Conservation (phyloP, 768 basidiomycete genomes). For the Boletus eberwhitei region DNA sequence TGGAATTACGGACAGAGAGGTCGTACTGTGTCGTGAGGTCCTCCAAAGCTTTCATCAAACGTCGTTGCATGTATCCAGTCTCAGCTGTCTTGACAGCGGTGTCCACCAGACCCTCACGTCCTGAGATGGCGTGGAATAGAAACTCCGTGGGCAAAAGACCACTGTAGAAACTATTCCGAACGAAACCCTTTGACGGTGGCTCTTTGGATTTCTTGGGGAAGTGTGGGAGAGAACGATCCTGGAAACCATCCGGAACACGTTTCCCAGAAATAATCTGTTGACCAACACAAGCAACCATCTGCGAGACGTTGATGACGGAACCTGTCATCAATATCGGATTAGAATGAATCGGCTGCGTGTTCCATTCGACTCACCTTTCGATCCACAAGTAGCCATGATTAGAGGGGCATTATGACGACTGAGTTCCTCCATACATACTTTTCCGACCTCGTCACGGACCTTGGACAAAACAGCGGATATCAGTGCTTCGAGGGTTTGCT, state of each 20-base stretch:
- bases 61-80: slow-evolving; percentile 99
- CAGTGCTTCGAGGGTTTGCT: slow-evolving; percentile 94
- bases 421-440: slow-evolving; percentile 98
- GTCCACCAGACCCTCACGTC: slow-evolving; percentile 97
- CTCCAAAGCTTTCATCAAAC: slow-evolving; percentile 98
- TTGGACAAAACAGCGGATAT: slow-evolving; percentile 92
- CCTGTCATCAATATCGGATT: slow-evolving; percentile 44
- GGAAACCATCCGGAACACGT: slow-evolving; percentile 98
- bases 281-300: slow-evolving; percentile 99
- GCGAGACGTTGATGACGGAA: slow-evolving; percentile 98
- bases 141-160: slow-evolving; percentile 94
- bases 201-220: slow-evolving; percentile 96
- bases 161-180: slow-evolving; percentile 93
- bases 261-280: slow-evolving; percentile 98
- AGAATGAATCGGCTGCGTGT: not conserved
- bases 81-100: slow-evolving; percentile 99
- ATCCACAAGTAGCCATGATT: slow-evolving; percentile 99
- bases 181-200: slow-evolving; percentile 97
- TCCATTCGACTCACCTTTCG: slow-evolving; percentile 66
- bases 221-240: slow-evolving; percentile 97
- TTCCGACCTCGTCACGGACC: slow-evolving; percentile 93
- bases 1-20: slow-evolving; percentile 89
- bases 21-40: slow-evolving; percentile 97
- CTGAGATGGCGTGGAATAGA: slow-evolving; percentile 97
- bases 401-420: slow-evolving; percentile 94